These are phyloP conservation scores for Paraconiothyrium sp. DNA, from an alignment of 2,329 filamentous ascomycete genomes.

Conservation along the genomic window DNA sequence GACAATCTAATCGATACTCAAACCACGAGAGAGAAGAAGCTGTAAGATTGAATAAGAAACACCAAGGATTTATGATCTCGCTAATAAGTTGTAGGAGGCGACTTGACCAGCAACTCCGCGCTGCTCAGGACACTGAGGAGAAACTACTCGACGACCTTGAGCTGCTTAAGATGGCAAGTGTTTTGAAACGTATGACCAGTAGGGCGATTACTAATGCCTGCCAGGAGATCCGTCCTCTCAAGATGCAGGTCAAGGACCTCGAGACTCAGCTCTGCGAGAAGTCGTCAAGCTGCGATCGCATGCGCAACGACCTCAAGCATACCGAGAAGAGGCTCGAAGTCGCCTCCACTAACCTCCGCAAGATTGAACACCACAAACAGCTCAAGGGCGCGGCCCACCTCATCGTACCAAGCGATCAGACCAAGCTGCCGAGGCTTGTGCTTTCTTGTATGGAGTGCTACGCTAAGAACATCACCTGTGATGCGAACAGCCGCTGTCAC, in stretches of 20 bases:
- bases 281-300: constrained; percentile 27
- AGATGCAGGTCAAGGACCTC: neutral
- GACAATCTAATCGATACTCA: constrained; percentile 22
- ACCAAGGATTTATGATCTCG: neutral
- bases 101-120: neutral
- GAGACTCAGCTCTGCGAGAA: constrained; percentile 30
- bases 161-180: neutral
- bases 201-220: constrained; percentile 1
- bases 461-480: constrained; percentile 35
- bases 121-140: constrained; percentile 19
- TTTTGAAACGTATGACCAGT: constrained; percentile 19
- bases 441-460: constrained; percentile 44
- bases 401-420: constrained; percentile 26
- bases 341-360: constrained; percentile 20
- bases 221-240: constrained; percentile 1
- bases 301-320: constrained; percentile 27
- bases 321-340: constrained; percentile 18
- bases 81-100: neutral
- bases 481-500: constrained; percentile 31
- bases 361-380: constrained; percentile 20
- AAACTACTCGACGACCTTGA: constrained; percentile 24
- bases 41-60: neutral
- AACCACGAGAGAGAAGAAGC: constrained; percentile 20
- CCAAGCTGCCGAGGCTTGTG: constrained; percentile 32
- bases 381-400: constrained; percentile 40